Conservation (phyloP, 331 rosid species). For the Rhamnella rubrinervis region DNA sequence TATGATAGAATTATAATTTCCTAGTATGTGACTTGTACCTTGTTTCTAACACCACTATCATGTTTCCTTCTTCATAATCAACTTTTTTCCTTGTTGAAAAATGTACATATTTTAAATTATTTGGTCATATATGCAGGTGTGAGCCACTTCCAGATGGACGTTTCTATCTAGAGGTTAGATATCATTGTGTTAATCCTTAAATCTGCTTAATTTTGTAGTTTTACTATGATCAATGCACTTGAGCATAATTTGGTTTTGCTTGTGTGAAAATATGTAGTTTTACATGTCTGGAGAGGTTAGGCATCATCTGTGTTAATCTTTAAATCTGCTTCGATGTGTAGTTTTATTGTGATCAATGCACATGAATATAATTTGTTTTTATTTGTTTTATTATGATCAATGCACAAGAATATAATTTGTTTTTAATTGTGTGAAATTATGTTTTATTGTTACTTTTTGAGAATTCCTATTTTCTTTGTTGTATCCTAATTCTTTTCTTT, state of each 20-base stretch:
- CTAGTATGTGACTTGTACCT: neutral
- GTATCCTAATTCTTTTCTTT: too few species aligned
- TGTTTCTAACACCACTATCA: conserved; percentile 11
- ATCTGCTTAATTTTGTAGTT: neutral
- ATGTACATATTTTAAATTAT: neutral
- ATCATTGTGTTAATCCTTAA: neutral
- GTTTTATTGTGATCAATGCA: too few species aligned
- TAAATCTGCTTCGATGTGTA: too few species aligned
- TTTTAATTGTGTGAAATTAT: too few species aligned
- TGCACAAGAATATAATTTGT: too few species aligned
- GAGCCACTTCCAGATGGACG: conserved; percentile 99
- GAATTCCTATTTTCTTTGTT: too few species aligned
- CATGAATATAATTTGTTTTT: too few species aligned
- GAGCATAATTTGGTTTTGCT: neutral
- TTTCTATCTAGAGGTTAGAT: conserved; percentile 84
- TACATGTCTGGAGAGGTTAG: neutral
- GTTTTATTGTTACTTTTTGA: too few species aligned
- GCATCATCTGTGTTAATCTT: too few species aligned
- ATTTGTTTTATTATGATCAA: too few species aligned
- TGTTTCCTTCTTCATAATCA: conserved; percentile 8
- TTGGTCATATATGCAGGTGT: conserved; percentile 57
- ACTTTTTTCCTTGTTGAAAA: neutral
- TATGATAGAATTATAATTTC: neutral
- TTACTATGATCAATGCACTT: neutral
- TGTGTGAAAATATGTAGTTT: neutral